Conservation (phyloP, 345 rosid genomes). For the Luvunga scandens region DNA sequence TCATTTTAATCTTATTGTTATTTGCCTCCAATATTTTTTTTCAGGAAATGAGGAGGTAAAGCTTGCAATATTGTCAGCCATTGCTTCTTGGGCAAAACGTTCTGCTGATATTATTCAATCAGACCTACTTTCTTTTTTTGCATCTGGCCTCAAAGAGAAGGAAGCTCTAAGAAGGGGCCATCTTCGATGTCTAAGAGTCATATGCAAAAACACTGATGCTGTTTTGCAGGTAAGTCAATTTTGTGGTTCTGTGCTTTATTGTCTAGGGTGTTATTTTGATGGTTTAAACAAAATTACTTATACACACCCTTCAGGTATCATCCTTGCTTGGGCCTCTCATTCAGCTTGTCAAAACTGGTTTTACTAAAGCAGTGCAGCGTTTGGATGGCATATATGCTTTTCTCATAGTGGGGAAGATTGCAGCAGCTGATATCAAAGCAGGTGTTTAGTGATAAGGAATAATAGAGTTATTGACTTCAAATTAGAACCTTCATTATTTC, state of each 20-base stretch:
- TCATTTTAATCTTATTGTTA: neutral
- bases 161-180: constrained; percentile 86
- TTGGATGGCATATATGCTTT: constrained; percentile 94
- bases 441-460: constrained; percentile 35
- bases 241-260: neutral
- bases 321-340: constrained; percentile 74
- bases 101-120: constrained; percentile 62
- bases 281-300: constrained; percentile 9
- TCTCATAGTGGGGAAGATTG: constrained; percentile 71
- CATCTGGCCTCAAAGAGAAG: constrained; percentile 92
- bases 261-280: constrained; percentile 10
- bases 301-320: constrained; percentile 57
- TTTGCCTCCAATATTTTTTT: neutral
- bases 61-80: constrained; percentile 64
- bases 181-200: constrained; percentile 67
- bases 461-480: neutral
- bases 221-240: constrained; percentile 51
- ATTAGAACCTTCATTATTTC: neutral
- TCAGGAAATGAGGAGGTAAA: constrained; percentile 95
- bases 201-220: constrained; percentile 69
- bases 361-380: constrained; percentile 84
- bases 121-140: constrained; percentile 64
- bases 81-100: constrained; percentile 75
- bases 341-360: constrained; percentile 92
- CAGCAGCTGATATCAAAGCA: constrained; percentile 87